Conservation (phyloP, 192 early-diverging fungal genomes). For the Coemansia sp. region DNA sequence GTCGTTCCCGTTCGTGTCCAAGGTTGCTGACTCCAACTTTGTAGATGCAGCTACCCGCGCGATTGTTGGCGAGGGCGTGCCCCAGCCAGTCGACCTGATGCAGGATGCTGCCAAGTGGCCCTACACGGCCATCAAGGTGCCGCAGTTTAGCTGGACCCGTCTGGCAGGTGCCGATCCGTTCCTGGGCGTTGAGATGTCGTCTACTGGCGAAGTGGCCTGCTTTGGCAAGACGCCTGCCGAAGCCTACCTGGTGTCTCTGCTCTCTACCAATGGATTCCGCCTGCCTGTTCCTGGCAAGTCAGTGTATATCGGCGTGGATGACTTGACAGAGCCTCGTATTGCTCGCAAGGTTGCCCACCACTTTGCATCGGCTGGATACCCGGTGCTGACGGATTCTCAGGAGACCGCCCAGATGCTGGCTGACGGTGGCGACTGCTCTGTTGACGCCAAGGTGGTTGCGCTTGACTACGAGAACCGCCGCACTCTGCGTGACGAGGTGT, state of each 20-base stretch:
- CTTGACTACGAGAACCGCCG: constrained; percentile 57
- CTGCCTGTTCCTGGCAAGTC: constrained; percentile 65
- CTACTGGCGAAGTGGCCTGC: constrained; percentile 98
- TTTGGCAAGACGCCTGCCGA: constrained; percentile 89
- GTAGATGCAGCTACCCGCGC: constrained; percentile 96
- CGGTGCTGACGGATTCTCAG: constrained; percentile 67
- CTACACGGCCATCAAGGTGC: constrained; percentile 94
- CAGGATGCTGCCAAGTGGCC: constrained; percentile 34
- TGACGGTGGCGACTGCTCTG: constrained; percentile 27
- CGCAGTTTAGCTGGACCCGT: constrained; percentile 96
- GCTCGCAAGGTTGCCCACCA: constrained; percentile 67
- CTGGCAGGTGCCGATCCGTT: constrained; percentile 95
- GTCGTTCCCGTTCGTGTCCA: constrained; percentile 97
- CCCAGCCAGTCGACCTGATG: constrained; percentile 61
- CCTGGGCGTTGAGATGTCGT: constrained; percentile 99
- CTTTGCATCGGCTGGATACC: constrained; percentile 60
- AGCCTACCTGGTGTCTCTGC: constrained; percentile 77
- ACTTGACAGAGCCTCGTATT: constrained; percentile 68
- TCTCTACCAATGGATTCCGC: constrained; percentile 89
- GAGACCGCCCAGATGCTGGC: constrained; percentile 56
- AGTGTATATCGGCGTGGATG: constrained; percentile 72
- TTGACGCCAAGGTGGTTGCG: constrained; percentile 46
- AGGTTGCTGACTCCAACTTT: constrained; percentile 89
- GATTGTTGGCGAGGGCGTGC: constrained; percentile 77
- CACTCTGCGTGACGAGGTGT: constrained; percentile 58